A percentile compares a stretch with the other conserved stretches of the same genome.
These are phyloP conservation scores for Vicia sativa DNA, from an alignment of 306 rosid species.

Conservation along the genomic window DNA sequence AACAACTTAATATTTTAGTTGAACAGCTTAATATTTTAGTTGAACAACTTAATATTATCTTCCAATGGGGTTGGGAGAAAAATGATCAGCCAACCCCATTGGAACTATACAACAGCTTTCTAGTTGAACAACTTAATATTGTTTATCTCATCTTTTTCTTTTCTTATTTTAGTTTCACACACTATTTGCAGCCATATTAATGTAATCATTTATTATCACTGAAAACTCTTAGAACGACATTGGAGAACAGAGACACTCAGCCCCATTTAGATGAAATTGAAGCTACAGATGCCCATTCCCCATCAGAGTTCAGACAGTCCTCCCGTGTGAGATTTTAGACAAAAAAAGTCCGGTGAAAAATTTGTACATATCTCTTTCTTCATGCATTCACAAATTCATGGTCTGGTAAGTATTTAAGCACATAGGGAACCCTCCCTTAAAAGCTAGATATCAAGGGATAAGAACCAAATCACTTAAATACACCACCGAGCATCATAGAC, in stretches of 20 bases:
- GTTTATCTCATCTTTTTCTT: not conserved
- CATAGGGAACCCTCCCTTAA: too few species aligned
- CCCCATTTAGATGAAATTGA: constrained; percentile 15
- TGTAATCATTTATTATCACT: constrained; percentile 10
- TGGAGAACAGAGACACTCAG: not conserved
- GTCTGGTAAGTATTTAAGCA: too few species aligned
- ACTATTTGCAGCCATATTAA: constrained; percentile 10
- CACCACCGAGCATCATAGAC: too few species aligned
- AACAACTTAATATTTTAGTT: too few species aligned
- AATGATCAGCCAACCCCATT: constrained; percentile 34
- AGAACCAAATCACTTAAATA: too few species aligned
- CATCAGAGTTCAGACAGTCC: not conserved
- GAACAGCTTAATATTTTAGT: too few species aligned
- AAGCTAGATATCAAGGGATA: too few species aligned
- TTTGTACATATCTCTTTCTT: not conserved
- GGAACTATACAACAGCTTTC: not conserved
- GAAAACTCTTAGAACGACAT: constrained; percentile 10
- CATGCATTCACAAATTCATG: not conserved
- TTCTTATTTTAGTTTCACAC: constrained; percentile 6
- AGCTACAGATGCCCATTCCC: constrained; percentile 3
- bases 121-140: not conserved
- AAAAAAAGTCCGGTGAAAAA: not conserved
- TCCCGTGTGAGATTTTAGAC: not conserved
- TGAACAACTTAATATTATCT: too few species aligned
- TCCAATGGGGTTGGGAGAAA: too few species aligned